Percentiles rank a stretch among this genome's conserved stretches.
Evolutionary conservation across 148 eudicot genomes (phyloP).

Genomic region (Pouteria glomerata): DNA sequence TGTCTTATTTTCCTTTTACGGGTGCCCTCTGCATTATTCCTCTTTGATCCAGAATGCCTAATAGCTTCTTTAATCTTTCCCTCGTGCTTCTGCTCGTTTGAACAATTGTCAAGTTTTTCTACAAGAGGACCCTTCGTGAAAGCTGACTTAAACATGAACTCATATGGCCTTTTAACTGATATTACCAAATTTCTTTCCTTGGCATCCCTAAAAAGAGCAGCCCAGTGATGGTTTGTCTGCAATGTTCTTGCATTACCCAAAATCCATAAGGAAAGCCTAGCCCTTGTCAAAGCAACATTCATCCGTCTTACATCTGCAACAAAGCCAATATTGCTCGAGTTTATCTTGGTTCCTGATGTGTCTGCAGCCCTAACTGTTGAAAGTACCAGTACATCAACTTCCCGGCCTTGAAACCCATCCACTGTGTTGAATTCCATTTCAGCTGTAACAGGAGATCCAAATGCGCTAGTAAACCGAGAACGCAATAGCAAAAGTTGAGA

Average conservation of each 20-base stretch:
- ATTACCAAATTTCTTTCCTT: conserved; percentile 62
- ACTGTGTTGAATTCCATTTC: conserved; percentile 96
- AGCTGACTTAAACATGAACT: conserved; percentile 31
- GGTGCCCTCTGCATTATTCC: conserved; percentile 24
- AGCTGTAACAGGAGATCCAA: conserved; percentile 78
- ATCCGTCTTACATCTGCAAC: conserved; percentile 97
- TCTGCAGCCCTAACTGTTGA: conserved; percentile 86
- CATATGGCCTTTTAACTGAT: conserved; percentile 64
- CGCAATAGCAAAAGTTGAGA: conserved; percentile 81
- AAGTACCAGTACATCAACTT: conserved; percentile 86
- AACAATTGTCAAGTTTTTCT: conserved; percentile 21
- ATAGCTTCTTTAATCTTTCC: conserved; percentile 28
- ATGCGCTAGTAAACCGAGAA: conserved; percentile 72
- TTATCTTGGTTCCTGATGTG: conserved; percentile 25
- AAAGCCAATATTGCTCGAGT: conserved; percentile 69
- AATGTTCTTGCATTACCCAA: conserved; percentile 86
- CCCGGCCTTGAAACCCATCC: conserved; percentile 98
- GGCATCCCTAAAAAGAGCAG: conserved; percentile 83
- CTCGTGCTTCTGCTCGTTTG: conserved; percentile 18
- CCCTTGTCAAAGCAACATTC: conserved; percentile 99
- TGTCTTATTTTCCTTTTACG: conserved; percentile 29
- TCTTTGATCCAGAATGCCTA: conserved; percentile 20
- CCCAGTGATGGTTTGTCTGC: conserved; percentile 74
- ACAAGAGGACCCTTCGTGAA: conserved; percentile 21
- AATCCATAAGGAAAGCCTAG: conserved; percentile 86